Base-by-base conservation (phyloP, 2,329 filamentous ascomycete species). In the Hymenoscyphus repandus region DNA sequence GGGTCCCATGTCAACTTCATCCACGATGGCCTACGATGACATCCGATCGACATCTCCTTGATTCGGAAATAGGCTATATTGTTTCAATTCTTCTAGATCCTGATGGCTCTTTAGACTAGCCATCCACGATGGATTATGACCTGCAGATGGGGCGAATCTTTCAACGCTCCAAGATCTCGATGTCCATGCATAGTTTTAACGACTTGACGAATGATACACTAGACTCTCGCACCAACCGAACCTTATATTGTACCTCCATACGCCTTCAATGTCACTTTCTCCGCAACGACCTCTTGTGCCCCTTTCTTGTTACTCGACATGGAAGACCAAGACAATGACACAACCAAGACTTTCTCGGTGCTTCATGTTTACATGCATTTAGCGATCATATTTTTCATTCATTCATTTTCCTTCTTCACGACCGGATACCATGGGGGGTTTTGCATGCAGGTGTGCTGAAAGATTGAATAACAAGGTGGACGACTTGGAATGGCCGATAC, bases 11-110 rank as follows among this genome's bases (percentile, higher is more conserved):
- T 55, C 42, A 34, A 27, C 48, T 6, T 34, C 55, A 9, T 36
- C 53, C n/a, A 53, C 61, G 36, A 62, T 58, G 57, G 53, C 58
- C 12, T 64, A 63, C 46, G 51, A 56, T 9, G 58, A 59, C 12
- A 41, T 32, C 11, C 39, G 36, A 41, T 40, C 47, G 32, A 41
- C 38, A 15, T 44, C 42, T 42, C 18, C 27, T 18, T 47, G 45
- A 37, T 40, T 12, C 13, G 9, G 9, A 36, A n/a, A 15, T 22
- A 5, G 6, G 12, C 27, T 13, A 22, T 20, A 17, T n/a, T 39
- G 17, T 13, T 27, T 39, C 7, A 27, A 39, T 11, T 46, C n/a
- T 47, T 47, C 33, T 47, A 47, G 34, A 47, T 47, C 27, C 38
- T 11, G 15, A 38, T n/a, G 6, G 17, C 27, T 27, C 18, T 33